These are phyloP conservation scores for Entelexis sorbosivorans DNA, from an alignment of 1,139 yeast species.

Conservation along the genomic window DNA sequence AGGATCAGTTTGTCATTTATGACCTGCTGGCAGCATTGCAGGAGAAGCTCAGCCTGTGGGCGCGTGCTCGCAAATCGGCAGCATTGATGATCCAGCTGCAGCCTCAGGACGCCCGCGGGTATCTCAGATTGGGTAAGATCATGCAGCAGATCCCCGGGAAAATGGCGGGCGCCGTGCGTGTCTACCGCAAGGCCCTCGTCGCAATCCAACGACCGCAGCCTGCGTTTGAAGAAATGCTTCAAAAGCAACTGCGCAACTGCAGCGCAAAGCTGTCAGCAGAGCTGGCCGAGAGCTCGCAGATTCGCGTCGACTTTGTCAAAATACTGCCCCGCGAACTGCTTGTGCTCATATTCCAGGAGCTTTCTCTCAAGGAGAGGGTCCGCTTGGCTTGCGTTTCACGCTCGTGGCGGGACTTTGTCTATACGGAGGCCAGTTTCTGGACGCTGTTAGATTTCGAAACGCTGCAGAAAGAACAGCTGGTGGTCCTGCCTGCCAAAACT, in stretches of 20 bases:
- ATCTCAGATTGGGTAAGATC: constrained; percentile 21
- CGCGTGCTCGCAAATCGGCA: constrained; percentile 18
- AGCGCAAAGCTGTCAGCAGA: background rate
- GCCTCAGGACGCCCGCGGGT: constrained; percentile 18
- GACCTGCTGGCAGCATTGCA: constrained; percentile 20
- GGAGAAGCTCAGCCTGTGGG: constrained; percentile 16
- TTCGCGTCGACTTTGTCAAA: constrained; percentile 11
- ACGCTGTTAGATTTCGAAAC: constrained; percentile 6
- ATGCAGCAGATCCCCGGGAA: constrained; percentile 13
- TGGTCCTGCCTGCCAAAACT: background rate
- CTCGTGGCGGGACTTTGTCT: constrained; percentile 14
- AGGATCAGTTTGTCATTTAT: constrained; percentile 8
- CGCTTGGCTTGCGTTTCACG: constrained; percentile 9
- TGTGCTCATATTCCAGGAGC: constrained; percentile 10
- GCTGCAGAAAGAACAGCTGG: background rate
- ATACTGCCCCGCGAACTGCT: constrained; percentile 19
- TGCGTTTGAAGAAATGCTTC: constrained; percentile 1
- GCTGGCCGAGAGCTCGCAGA: background rate
- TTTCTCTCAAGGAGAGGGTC: constrained; percentile 13
- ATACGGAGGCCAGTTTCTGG: constrained; percentile 18
- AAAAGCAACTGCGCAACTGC: constrained; percentile 11
- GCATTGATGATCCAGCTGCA: constrained; percentile 13
- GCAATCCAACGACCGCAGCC: constrained; percentile 6
- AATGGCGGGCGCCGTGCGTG: constrained; percentile 12
- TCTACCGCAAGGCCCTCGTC: constrained; percentile 16